Conservation (phyloP, 2,329 filamentous ascomycete species). For the Paraphaeosphaeria sporulosa region DNA sequence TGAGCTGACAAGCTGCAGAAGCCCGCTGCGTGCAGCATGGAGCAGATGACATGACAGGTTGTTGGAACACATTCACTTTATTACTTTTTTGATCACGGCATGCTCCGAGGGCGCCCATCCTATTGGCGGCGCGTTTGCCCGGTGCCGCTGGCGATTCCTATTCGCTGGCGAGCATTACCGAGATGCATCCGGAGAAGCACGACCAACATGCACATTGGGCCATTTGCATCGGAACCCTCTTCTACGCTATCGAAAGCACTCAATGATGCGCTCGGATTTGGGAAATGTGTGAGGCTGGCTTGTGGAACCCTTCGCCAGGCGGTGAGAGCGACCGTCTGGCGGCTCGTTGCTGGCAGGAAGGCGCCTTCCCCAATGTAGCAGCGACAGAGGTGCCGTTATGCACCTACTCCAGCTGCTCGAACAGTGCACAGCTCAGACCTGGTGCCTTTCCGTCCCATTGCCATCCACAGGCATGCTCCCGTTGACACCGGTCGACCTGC, state of each 20-base stretch:
- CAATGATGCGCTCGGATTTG: too few species aligned
- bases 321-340: constrained; percentile 1
- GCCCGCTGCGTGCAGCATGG: constrained; percentile 11
- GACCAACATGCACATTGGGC: background rate
- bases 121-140: background rate
- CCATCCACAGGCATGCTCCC: constrained; percentile 23
- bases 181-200: too few species aligned
- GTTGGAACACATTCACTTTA: background rate
- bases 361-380: background rate
- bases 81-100: background rate
- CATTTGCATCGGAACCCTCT: background rate
- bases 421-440: too few species aligned
- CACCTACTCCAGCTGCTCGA: too few species aligned
- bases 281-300: too few species aligned
- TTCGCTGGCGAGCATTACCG: background rate
- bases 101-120: background rate
- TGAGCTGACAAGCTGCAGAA: constrained; percentile 25
- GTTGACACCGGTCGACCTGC: constrained; percentile 20
- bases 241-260: too few species aligned
- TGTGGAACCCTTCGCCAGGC: background rate
- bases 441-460: constrained; percentile 17
- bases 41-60: constrained; percentile 8
- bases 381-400: background rate
- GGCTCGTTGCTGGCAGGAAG: background rate
- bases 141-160: background rate